Conservation (phyloP, 108 stramenopile genomes). For the Pseudonitzschia multistriata region DNA sequence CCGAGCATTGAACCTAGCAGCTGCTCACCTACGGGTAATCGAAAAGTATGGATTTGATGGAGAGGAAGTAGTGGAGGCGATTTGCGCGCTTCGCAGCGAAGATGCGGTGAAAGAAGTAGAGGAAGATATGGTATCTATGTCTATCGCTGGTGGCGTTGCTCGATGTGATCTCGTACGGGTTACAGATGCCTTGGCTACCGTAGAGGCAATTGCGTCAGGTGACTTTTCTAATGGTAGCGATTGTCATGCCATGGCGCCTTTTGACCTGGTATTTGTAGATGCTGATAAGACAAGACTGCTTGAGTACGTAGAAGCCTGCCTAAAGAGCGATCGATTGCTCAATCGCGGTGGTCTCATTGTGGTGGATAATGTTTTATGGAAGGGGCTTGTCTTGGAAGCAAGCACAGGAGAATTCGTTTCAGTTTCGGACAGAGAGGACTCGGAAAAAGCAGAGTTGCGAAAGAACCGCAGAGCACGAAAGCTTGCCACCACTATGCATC, state of each 20-base stretch:
- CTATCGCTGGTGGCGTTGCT: constrained; percentile 41
- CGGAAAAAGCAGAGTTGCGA: constrained; percentile 30
- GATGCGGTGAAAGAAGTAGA: constrained; percentile 23
- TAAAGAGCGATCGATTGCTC: constrained; percentile 58
- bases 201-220: constrained; percentile 70
- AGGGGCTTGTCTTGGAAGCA: constrained; percentile 81
- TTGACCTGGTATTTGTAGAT: constrained; percentile 90
- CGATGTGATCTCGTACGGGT: constrained; percentile 64
- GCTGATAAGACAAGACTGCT: constrained; percentile 86
- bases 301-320: constrained; percentile 77
- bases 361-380: constrained; percentile 93
- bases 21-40: constrained; percentile 62
- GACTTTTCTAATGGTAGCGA: constrained; percentile 2
- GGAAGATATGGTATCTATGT: constrained; percentile 36
- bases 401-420: constrained; percentile 34
- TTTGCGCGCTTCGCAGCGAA: constrained; percentile 34
- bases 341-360: constrained; percentile 78
- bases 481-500: constrained; percentile 83
- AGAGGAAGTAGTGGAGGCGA: constrained; percentile 50
- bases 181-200: constrained; percentile 72
- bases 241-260: constrained; percentile 42
- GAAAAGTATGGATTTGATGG: constrained; percentile 47
- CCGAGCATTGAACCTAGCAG: constrained; percentile 70
- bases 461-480: constrained; percentile 76
- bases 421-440: constrained; percentile 28